phyloP scores from a whole-genome alignment of 2,329 filamentous ascomycete species.

The Fusarium pilosicola region DNA sequence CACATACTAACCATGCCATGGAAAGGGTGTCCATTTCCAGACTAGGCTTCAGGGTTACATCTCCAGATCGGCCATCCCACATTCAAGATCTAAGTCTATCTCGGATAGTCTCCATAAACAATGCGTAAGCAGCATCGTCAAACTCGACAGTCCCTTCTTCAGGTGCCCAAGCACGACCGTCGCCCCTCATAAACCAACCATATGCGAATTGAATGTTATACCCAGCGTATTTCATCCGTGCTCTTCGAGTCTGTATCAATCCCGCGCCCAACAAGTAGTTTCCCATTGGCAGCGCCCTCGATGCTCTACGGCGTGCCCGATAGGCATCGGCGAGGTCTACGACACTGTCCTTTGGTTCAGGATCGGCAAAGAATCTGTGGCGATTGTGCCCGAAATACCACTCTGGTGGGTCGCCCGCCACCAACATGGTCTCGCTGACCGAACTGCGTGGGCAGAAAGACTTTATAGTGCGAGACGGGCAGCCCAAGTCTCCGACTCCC shows the following conservation, averaged over 20 bases:
- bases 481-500: background rate
- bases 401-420: background rate
- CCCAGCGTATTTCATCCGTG: rapidly evolving
- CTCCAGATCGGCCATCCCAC: background rate
- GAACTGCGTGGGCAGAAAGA: too few relatives aligned
- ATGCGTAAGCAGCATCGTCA: background rate
- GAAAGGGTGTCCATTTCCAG: background rate
- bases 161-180: background rate
- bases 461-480: rapidly evolving
- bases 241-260: rapidly evolving
- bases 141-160: rapidly evolving
- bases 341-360: rapidly evolving
- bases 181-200: background rate
- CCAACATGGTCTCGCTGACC: too few relatives aligned
- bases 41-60: background rate
- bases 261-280: background rate
- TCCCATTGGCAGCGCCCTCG: rapidly evolving
- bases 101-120: background rate
- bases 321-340: rapidly evolving
- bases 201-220: rapidly evolving
- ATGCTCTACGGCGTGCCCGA: rapidly evolving
- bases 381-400: background rate
- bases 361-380: background rate
- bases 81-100: background rate
- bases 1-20: background rate